Percentiles rank a stretch among this genome's conserved stretches.
Conservation (phyloP, 441 rosid genomes). For the Pelargonium citronellum region DNA sequence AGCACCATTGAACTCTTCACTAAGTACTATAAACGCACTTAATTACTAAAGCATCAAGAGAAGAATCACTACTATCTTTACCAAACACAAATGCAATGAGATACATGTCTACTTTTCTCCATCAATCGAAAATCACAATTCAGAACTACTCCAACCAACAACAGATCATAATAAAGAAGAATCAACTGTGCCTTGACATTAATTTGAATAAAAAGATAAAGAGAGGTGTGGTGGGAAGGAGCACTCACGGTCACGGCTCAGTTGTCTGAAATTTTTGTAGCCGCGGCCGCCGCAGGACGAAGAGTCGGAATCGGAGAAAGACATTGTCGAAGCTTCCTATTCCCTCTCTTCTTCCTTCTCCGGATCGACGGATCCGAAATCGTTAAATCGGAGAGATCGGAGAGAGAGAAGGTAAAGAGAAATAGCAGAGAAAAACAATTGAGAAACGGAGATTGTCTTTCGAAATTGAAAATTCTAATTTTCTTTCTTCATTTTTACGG, state of each 20-base stretch:
- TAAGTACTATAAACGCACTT: not conserved
- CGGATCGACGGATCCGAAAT: too few relatives aligned
- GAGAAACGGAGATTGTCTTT: not conserved
- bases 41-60: not conserved
- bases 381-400: not conserved
- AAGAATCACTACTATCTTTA: not conserved
- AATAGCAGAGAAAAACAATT: not conserved
- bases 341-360: conserved; percentile 12
- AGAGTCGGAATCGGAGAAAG: conserved; percentile 88
- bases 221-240: not conserved
- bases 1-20: not conserved
- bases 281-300: conserved; percentile 71
- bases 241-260: conserved; percentile 81
- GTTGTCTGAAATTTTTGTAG: conserved; percentile 68
- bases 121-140: not conserved
- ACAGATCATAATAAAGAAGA: conserved; percentile 1
- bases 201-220: not conserved
- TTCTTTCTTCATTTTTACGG: not conserved
- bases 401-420: not conserved
- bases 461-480: not conserved
- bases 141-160: not conserved
- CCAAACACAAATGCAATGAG: not conserved
- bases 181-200: not conserved
- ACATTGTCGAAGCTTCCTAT: conserved; percentile 36
- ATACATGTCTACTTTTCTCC: not conserved